Evolutionary conservation across 2,329 filamentous ascomycete species (phyloP).

Genomic region (Myriosclerotinia scirpicola): DNA sequence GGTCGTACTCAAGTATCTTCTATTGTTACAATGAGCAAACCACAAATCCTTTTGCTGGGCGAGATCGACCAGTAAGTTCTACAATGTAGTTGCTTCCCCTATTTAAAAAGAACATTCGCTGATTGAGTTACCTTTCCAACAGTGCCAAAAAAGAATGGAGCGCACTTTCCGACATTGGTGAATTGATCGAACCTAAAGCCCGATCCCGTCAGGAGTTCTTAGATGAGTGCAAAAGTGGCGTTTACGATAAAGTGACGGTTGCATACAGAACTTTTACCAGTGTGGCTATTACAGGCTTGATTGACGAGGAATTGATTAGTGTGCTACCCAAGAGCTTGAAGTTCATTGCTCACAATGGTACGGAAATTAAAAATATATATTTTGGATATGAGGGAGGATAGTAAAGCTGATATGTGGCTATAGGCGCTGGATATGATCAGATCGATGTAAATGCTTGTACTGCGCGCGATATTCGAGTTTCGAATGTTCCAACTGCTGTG

Average conservation of each 20-base stretch:
- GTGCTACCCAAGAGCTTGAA: constrained; percentile 53
- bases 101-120: not conserved
- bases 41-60: constrained; percentile 63
- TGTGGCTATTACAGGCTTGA: constrained; percentile 60
- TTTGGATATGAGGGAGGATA: not conserved
- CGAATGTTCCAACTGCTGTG: constrained; percentile 78
- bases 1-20: not conserved
- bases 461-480: constrained; percentile 64
- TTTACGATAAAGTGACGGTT: constrained; percentile 63
- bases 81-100: constrained; percentile 8
- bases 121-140: constrained; percentile 20
- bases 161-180: constrained; percentile 59
- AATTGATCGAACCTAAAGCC: constrained; percentile 62
- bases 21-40: constrained; percentile 44
- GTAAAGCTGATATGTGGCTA: not conserved
- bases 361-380: constrained; percentile 26
- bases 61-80: constrained; percentile 62
- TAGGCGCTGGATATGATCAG: constrained; percentile 83
- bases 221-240: constrained; percentile 62
- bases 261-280: constrained; percentile 72
- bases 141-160: constrained; percentile 67
- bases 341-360: constrained; percentile 62
- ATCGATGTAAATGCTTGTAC: constrained; percentile 73
- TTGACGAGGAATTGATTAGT: constrained; percentile 70
- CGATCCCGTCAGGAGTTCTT: constrained; percentile 67